Conservation (phyloP, 164 flowering plant species). For the Nymphaea thermarum region DNA sequence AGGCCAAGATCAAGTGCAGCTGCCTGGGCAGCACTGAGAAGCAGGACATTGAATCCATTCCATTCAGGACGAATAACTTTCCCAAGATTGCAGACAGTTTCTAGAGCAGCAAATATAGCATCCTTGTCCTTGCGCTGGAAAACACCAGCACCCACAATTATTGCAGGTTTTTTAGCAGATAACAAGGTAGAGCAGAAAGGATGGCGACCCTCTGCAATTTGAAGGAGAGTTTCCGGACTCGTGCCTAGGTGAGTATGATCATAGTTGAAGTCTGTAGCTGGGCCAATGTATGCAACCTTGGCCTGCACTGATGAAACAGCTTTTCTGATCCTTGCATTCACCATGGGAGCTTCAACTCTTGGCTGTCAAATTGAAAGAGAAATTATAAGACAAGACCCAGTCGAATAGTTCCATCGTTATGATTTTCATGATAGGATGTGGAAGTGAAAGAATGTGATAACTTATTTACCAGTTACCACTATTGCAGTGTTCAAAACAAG, state of each 20-base stretch:
- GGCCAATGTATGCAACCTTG: conserved; percentile 90
- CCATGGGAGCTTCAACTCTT: conserved; percentile 98
- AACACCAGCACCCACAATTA: conserved; percentile 84
- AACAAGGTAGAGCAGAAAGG: conserved; percentile 53
- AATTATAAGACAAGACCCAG: background rate
- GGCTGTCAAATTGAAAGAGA: conserved; percentile 38
- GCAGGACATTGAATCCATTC: conserved; percentile 83
- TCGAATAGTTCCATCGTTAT: too few species aligned
- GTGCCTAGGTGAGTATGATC: conserved; percentile 79
- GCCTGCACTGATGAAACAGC: conserved; percentile 75
- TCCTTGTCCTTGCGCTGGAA: conserved; percentile 76
- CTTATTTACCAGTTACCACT: too few species aligned
- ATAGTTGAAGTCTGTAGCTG: conserved; percentile 77
- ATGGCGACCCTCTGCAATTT: conserved; percentile 80
- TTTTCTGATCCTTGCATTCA: conserved; percentile 93
- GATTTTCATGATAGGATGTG: too few species aligned
- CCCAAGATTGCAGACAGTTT: conserved; percentile 48
- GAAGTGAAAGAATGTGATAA: too few species aligned
- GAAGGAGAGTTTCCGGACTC: conserved; percentile 69
- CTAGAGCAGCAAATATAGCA: conserved; percentile 57
- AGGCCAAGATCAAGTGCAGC: conserved; percentile 97
- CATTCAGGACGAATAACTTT: conserved; percentile 77
- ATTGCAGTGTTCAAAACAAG: too few species aligned
- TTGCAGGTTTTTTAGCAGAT: conserved; percentile 79
- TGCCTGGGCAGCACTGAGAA: conserved; percentile 92